These are phyloP conservation scores for Gigaspora rosea DNA, from an alignment of 192 early-diverging fungal species.

Conservation along the genomic window DNA sequence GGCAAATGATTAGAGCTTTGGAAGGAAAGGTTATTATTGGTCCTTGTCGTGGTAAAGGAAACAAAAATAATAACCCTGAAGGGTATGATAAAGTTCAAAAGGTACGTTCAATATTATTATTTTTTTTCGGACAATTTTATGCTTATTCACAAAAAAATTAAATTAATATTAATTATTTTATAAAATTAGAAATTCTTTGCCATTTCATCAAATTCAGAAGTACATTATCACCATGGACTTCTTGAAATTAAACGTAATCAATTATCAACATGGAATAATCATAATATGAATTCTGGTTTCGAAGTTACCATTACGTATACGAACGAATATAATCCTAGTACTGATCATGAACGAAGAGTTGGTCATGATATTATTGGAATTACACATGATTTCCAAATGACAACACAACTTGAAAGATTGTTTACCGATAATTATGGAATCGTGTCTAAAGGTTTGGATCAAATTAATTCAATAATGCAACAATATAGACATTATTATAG, in stretches of 20 bases:
- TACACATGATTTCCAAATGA: conserved; percentile 50
- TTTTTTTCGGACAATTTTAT: too few relatives aligned
- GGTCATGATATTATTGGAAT: conserved; percentile 54
- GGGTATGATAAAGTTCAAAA: conserved; percentile 28
- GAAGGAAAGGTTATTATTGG: conserved; percentile 61
- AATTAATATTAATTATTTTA: too few relatives aligned
- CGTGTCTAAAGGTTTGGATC: conserved; percentile 45
- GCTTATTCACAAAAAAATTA: too few relatives aligned
- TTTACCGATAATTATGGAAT: conserved; percentile 58
- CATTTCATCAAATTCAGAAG: background rate
- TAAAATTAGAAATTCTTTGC: too few relatives aligned
- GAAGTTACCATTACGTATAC: conserved; percentile 48
- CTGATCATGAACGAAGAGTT: conserved; percentile 38
- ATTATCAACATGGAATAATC: conserved; percentile 40
- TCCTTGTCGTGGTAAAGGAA: conserved; percentile 43
- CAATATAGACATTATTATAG: conserved; percentile 50
- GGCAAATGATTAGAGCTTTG: conserved; percentile 58
- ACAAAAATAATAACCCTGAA: background rate
- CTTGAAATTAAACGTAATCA: conserved; percentile 51
- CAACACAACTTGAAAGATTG: conserved; percentile 51
- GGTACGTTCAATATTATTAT: conserved; percentile 18
- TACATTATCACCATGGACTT: conserved; percentile 50
- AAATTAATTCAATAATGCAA: conserved; percentile 42
- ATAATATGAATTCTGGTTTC: conserved; percentile 64
- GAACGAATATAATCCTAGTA: too few relatives aligned